Conservation (phyloP, 2,329 filamentous ascomycete genomes). For the Ceratocystiopsis brevicomis region DNA sequence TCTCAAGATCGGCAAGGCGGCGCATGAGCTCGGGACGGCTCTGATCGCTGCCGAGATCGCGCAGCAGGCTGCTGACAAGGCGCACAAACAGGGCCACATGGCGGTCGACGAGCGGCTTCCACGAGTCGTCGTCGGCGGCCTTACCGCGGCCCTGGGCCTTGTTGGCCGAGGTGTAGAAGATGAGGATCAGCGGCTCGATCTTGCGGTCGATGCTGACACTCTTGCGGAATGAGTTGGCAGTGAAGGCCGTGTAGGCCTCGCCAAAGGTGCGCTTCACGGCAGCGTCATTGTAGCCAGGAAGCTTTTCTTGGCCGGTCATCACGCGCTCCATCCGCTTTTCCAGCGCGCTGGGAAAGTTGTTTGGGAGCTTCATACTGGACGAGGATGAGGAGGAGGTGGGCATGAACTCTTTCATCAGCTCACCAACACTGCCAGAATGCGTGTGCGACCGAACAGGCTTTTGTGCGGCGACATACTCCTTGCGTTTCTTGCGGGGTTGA, state of each 20-base stretch:
- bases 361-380: conserved; percentile 34
- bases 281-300: conserved; percentile 81
- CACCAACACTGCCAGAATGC: conserved; percentile 52
- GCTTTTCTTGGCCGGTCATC: conserved; percentile 59
- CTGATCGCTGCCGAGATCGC: conserved; percentile 66
- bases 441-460: conserved; percentile 5
- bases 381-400: conserved; percentile 16
- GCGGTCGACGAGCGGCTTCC: conserved; percentile 81
- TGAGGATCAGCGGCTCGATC: conserved; percentile 80
- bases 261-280: conserved; percentile 86
- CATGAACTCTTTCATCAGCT: conserved; percentile 74
- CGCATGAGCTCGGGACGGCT: conserved; percentile 70
- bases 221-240: conserved; percentile 71
- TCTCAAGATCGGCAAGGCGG: conserved; percentile 66
- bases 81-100: conserved; percentile 91
- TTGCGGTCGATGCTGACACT: conserved; percentile 86
- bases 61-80: conserved; percentile 60
- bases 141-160: conserved; percentile 66
- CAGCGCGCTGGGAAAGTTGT: conserved; percentile 31
- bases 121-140: conserved; percentile 60
- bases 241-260: conserved; percentile 83
- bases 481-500: conserved; percentile 73
- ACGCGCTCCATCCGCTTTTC: conserved; percentile 65
- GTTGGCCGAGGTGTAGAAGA: conserved; percentile 89
- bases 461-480: conserved; percentile 59